Conservation (phyloP, 257 asterid genomes). For the Verbascum thapsus region DNA sequence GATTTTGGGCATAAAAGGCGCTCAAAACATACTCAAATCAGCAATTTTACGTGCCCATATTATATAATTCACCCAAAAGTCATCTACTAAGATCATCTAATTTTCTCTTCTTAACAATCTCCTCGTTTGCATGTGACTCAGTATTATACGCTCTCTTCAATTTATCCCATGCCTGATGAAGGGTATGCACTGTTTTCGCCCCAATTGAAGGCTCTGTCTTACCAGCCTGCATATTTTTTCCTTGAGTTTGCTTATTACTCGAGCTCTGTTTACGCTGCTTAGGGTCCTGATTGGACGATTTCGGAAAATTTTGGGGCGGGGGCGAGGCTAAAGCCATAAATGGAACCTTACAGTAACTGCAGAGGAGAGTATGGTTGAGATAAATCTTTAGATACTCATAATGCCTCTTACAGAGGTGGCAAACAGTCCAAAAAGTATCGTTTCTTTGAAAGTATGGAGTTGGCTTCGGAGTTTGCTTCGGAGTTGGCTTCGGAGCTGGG, state of each 20-base stretch:
- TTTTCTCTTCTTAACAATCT: conserved; percentile 43
- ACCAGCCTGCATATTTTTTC: conserved; percentile 39
- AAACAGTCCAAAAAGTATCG: conserved; percentile 80
- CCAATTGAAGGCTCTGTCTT: conserved; percentile 47
- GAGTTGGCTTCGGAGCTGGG: conserved; percentile 33
- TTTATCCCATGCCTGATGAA: conserved; percentile 54
- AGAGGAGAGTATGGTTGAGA: conserved; percentile 56
- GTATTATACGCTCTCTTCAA: conserved; percentile 56
- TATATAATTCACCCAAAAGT: conserved; percentile 36
- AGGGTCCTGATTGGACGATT: conserved; percentile 35
- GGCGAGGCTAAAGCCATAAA: conserved; percentile 51
- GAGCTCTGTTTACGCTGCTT: conserved; percentile 32
- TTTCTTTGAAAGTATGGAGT: conserved; percentile 41
- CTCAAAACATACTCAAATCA: too few relatives aligned
- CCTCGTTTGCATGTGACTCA: conserved; percentile 41
- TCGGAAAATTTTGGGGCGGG: conserved; percentile 45
- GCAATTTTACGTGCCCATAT: too few relatives aligned
- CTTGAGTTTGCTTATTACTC: conserved; percentile 28
- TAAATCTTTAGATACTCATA: conserved; percentile 65
- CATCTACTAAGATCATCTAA: conserved; percentile 37
- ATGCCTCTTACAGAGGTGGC: conserved; percentile 58
- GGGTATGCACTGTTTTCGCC: conserved; percentile 49
- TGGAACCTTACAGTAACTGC: conserved; percentile 49
- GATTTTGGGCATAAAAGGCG: too few relatives aligned
- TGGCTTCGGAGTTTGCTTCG: conserved; percentile 32